phyloP scores from a whole-genome alignment of 257 asterid species.

The Nicotiana tabacum region DNA sequence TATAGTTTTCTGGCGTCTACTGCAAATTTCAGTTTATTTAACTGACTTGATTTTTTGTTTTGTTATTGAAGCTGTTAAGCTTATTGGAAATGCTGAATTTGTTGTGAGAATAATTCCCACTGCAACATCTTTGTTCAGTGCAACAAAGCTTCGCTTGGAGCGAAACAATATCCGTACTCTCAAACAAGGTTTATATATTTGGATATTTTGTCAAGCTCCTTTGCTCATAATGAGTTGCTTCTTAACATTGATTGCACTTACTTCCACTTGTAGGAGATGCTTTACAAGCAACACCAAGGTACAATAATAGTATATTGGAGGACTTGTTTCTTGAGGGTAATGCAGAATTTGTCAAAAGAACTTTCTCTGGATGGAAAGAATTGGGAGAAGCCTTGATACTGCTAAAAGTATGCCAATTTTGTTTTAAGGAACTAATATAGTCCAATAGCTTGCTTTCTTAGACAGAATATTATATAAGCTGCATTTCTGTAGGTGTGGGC shows the following conservation, averaged over 20 bases:
- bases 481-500: slow-evolving; percentile 77
- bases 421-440: background rate
- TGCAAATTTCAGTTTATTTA: background rate
- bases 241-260: background rate
- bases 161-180: slow-evolving; percentile 66
- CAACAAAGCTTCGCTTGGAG: slow-evolving; percentile 58
- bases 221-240: background rate
- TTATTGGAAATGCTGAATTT: slow-evolving; percentile 44
- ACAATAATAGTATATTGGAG: slow-evolving; percentile 88
- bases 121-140: slow-evolving; percentile 61
- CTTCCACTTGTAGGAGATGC: slow-evolving; percentile 23
- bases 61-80: slow-evolving; percentile 41
- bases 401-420: slow-evolving; percentile 59
- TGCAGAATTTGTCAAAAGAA: slow-evolving; percentile 51
- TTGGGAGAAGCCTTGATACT: slow-evolving; percentile 72
- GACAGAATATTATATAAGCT: slow-evolving; percentile 18
- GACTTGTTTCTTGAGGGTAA: slow-evolving; percentile 89
- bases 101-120: slow-evolving; percentile 77
- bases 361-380: slow-evolving; percentile 68
- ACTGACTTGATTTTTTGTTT: slow-evolving; percentile 9
- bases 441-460: slow-evolving; percentile 7
- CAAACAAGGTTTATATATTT: slow-evolving; percentile 51
- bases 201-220: background rate
- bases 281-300: slow-evolving; percentile 68
- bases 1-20: background rate